Conservation (phyloP, 345 rosid species). For the Clausena lansium region DNA sequence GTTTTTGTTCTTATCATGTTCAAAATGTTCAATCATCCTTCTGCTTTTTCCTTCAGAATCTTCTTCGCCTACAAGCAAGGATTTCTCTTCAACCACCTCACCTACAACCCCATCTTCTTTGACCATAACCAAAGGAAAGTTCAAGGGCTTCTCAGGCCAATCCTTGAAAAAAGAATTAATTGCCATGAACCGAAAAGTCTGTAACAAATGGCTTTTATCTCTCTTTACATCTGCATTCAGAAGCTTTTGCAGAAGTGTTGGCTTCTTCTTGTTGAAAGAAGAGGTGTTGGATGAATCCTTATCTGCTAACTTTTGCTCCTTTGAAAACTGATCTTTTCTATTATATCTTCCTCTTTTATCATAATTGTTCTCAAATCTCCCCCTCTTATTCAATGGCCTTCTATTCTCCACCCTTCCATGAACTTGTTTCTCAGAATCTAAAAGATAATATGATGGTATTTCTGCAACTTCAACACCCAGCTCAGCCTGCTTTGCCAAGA, state of each 20-base stretch:
- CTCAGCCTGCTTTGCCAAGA: constrained; percentile 90
- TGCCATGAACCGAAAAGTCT: constrained; percentile 72
- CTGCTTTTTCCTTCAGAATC: constrained; percentile 17
- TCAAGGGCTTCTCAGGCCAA: constrained; percentile 57
- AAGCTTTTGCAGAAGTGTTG: constrained; percentile 83
- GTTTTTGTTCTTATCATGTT: neutral
- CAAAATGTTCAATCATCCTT: constrained; percentile 5
- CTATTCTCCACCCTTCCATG: constrained; percentile 26
- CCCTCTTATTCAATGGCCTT: constrained; percentile 30
- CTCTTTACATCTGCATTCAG: constrained; percentile 62
- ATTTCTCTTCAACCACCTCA: constrained; percentile 28
- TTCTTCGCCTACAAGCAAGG: constrained; percentile 13
- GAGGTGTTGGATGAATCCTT: constrained; percentile 28
- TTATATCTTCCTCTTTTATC: constrained; percentile 48
- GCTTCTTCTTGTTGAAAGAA: constrained; percentile 35
- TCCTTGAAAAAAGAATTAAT: constrained; percentile 65
- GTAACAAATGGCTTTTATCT: constrained; percentile 64
- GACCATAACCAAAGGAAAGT: constrained; percentile 50
- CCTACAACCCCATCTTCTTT: constrained; percentile 46
- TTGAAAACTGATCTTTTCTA: constrained; percentile 27
- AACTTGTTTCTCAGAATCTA: constrained; percentile 40
- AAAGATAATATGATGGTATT: constrained; percentile 68
- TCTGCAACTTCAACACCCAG: constrained; percentile 93
- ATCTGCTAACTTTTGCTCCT: constrained; percentile 27
- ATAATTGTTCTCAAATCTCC: constrained; percentile 37